Conservation (phyloP, 2,329 filamentous ascomycete species). For the Pyricularia sp. region DNA sequence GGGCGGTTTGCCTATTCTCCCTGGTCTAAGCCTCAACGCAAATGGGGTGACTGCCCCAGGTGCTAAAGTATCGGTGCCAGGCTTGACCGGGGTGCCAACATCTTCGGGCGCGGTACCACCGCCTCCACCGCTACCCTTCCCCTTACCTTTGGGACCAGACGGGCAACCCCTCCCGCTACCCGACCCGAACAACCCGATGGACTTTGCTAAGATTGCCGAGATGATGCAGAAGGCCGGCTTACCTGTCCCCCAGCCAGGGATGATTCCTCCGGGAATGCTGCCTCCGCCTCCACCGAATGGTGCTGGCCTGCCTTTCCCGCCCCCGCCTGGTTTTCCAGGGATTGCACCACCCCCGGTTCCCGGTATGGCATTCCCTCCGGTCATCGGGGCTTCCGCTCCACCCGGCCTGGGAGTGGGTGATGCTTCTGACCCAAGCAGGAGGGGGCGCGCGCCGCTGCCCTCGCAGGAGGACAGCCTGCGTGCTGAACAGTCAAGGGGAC, state of each 20-base stretch:
- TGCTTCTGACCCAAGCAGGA: constrained; percentile 29
- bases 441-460: constrained; percentile 61
- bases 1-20: constrained; percentile 46
- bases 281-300: constrained; percentile 26
- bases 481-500: constrained; percentile 61
- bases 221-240: constrained; percentile 58
- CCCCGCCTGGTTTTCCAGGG: constrained; percentile 33
- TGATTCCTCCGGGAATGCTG: constrained; percentile 34
- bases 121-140: constrained; percentile 42
- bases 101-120: constrained; percentile 19
- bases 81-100: constrained; percentile 31
- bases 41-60: constrained; percentile 13
- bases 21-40: constrained; percentile 43
- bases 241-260: constrained; percentile 44
- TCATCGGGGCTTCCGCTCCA: constrained; percentile 23
- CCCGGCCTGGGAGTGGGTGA: constrained; percentile 22
- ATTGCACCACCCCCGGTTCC: constrained; percentile 25
- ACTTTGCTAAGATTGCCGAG: constrained; percentile 51
- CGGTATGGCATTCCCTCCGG: constrained; percentile 23
- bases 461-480: constrained; percentile 77
- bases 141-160: constrained; percentile 33
- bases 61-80: constrained; percentile 23
- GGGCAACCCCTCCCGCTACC: constrained; percentile 38
- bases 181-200: constrained; percentile 50
- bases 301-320: constrained; percentile 18